Evolutionary conservation across 2,329 filamentous ascomycete genomes (phyloP).

Genomic region (Simplicillium aogashimaense): DNA sequence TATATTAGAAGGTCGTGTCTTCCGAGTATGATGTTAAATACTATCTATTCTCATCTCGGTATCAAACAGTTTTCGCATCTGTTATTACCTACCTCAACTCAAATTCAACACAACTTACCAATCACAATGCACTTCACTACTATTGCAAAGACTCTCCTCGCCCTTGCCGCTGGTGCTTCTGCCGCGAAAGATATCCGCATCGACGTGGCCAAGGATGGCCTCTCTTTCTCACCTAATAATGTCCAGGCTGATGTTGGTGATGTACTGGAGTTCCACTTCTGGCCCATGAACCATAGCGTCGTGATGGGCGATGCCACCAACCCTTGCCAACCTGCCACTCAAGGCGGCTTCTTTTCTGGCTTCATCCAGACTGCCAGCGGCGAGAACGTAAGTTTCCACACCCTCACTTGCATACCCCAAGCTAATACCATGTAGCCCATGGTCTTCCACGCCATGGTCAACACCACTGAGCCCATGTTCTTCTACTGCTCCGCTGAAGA

Average conservation of each 20-base stretch:
- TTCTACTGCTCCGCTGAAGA: conserved; percentile 17
- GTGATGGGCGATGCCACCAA: conserved; percentile 35
- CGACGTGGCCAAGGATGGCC: conserved; percentile 30
- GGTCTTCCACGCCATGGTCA: conserved; percentile 16
- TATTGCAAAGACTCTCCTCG: not conserved
- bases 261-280: conserved; percentile 44
- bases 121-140: conserved; percentile 3
- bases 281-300: conserved; percentile 38
- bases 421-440: not conserved
- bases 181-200: conserved; percentile 20
- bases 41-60: no score
- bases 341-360: conserved; percentile 3
- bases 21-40: no score
- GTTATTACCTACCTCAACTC: no score
- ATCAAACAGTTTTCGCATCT: no score
- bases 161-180: conserved; percentile 7
- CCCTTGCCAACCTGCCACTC: conserved; percentile 31
- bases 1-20: no score
- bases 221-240: conserved; percentile 33
- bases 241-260: conserved; percentile 34
- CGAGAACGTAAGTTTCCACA: conserved; percentile 1
- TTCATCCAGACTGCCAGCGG: conserved; percentile 1
- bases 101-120: no score
- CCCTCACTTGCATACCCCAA: not conserved
- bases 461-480: conserved; percentile 18